A percentile compares a stretch with the other conserved stretches of the same genome.
Evolutionary conservation across 257 asterid genomes (phyloP).

Genomic region (Cynanchum wilfordii): DNA sequence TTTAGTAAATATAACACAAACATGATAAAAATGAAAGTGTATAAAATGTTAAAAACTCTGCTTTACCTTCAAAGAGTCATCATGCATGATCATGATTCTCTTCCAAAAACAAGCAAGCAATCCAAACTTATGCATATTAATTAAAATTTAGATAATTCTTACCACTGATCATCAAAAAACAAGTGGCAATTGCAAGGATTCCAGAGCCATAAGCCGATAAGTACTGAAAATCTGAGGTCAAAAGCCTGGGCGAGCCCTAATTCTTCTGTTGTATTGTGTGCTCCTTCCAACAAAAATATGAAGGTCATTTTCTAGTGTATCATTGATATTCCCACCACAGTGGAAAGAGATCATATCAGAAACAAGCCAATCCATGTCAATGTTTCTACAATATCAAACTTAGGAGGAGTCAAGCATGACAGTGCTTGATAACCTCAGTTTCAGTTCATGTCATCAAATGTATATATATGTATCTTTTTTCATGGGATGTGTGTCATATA

Average conservation of each 20-base stretch:
- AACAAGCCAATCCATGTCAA: neutral
- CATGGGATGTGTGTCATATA: no score
- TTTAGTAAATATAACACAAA: no score
- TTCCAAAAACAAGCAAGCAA: neutral
- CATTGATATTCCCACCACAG: no score
- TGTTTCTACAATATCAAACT: neutral
- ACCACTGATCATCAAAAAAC: slow-evolving; percentile 1
- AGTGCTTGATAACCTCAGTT: neutral
- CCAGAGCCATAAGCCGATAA: neutral
- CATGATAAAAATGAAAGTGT: no score
- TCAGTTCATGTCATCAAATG: no score
- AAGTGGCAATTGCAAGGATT: neutral
- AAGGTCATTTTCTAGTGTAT: neutral
- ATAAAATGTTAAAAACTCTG: no score
- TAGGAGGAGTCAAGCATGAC: neutral
- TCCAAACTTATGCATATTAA: neutral
- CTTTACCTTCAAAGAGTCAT: neutral
- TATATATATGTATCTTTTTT: no score
- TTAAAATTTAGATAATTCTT: neutral
- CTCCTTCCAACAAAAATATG: neutral
- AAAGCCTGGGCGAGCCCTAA: neutral
- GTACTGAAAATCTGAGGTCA: neutral
- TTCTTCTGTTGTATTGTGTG: neutral
- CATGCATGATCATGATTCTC: neutral
- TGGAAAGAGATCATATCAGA: neutral